Evolutionary conservation across 352 stramenopile species (phyloP), one percentile per base, ranked within the genome.

Genomic region (Globisporangium abappressorium): DNA sequence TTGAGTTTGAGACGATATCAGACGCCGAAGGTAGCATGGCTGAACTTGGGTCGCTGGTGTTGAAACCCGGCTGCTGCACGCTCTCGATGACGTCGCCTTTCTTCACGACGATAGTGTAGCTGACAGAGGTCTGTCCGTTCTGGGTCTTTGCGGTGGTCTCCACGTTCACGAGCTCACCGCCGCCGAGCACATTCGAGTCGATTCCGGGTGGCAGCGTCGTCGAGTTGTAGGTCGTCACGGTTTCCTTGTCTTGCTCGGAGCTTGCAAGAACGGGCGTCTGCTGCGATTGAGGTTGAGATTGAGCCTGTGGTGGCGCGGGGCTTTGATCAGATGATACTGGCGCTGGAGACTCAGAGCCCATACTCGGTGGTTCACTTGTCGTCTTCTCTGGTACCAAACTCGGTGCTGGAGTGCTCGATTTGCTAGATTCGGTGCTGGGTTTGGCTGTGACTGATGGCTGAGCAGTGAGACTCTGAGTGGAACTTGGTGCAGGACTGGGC

Each of bases 31-130:
- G 51, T 3, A 55, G 33, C 36, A 60, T 14, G 5, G 18, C 49
- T 1, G 33, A 24, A 8, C 28, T 33, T 18, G 43, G 33, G 8
- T 70, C 64, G 11, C 38, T 65, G 24, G 63, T 68, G 63, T 70
- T 70, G 56, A 60, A 70, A 9, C 20, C 65, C 8, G 57, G 36
- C 34, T 57, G 65, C 36, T 63, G 47, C 26, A 66, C 36, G 1
- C n/a, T 63, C 58, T 62, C 64, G 58, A 66, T 36, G 65, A 69
- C 55, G 70, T 75, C 46, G 46, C 64, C 73, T 22, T 68, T 74
- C 62, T 68, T 72, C 12, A 78, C 74, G 68, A 84, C 68, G 66
- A 84, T 74, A 34, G 72, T 76, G 65, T 84, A 84, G 62, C 57
- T 79, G 65, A 79, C 71, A 2, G 67, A 70, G 2, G 65, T 79